Evolutionary conservation across 345 rosid genomes (phyloP), one percentile per base, ranked within the genome.

Genomic region (Aquilaria sinensis): DNA sequence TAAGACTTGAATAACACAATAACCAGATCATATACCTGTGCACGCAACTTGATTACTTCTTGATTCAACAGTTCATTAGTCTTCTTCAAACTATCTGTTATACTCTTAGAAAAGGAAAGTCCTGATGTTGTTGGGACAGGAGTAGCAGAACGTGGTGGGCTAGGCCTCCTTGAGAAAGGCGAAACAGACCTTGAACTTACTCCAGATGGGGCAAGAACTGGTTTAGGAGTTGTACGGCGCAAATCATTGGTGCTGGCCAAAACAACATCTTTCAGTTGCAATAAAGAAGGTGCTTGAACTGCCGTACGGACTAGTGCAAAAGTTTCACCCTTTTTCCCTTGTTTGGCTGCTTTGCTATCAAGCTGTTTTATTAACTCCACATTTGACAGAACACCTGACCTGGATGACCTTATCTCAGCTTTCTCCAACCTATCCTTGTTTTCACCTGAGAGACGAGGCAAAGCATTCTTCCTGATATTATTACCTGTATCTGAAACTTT

Each of bases 61-160:
- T 90, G 96, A 74, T 86, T 94, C 76, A 94, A 65, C 75, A 90
- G 87, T 61, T 88, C 96, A 72, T 90, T 94, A 32, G 96, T 90
- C 75, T 90, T 94, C 87, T 88, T 94, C 83, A 90, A 75, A 75
- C 99, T 85, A 73, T 90, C 96, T 10, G 85, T 68, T 57, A 86
- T 68, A 71, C 83, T 88, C 72, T 85, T 86, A 9, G 97, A 88
- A 49, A 90, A 90, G 12, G 80, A 84, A 69, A 94, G 87, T 56
- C 97, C 97, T 8, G 85, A 74, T 5, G 85, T 80, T 14, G 89
- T 86, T 61, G 96, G 96, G 66, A 94, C 82, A 45, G 97, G 97
- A 29, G 99, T 94, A 14, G 90, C 91, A 65, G 91, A 94, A 63
- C 96, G 95, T 51, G 97, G 96, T 29, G 99, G 97, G 64, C 99